Evolutionary conservation across 768 basidiomycete genomes (phyloP), one percentile per base, ranked within the genome.

Genomic region (Royoungia palumana): DNA sequence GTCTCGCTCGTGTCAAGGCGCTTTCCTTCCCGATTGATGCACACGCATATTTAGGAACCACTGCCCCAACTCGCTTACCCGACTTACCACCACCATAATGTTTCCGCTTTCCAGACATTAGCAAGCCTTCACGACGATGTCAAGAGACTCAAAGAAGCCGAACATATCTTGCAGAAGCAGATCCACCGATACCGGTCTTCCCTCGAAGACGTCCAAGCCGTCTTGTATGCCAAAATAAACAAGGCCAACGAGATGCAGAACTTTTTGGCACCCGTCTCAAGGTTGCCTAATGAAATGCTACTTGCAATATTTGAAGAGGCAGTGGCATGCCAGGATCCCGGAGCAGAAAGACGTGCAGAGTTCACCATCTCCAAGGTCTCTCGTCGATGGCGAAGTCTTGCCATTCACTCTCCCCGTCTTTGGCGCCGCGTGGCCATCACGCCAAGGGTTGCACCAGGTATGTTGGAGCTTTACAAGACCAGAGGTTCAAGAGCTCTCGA

Each of bases 341-440:
- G 51, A 21, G 54, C 37, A 5, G 61, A 50, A 24, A 50, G 44
- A 35, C 56, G 59, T 28, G 49, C 49, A 14, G 65, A 66, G 36
- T 65, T 51, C 4, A 47, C 44, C 39, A 55, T 70, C 14, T 60
- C 68, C 40, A 56, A 56, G 21, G 68, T 70, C 11, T 68, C 64
- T 20, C 68, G 58, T 35, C 57, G 65, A 30, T 70, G 68, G 66
- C 61, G 68, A 50, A 49, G 57, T 27, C 51, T 67, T n/a, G 59
- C 59, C 14, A 47, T 69, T 22, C 54, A 68, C 41, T 62, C 64
- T 19, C 57, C 68, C 6, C 61, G 63, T 14, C 43, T 67, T 27
- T 67, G 66, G 66, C 58, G 62, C 20, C 56, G 56, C 36, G 56
- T 67, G 36, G 63, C 47, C 48, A 42, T 66, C 32, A 54, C 50